These are phyloP conservation scores for Penicillium sp. DNA, from an alignment of 2,329 filamentous ascomycete species.

Conservation along the genomic window DNA sequence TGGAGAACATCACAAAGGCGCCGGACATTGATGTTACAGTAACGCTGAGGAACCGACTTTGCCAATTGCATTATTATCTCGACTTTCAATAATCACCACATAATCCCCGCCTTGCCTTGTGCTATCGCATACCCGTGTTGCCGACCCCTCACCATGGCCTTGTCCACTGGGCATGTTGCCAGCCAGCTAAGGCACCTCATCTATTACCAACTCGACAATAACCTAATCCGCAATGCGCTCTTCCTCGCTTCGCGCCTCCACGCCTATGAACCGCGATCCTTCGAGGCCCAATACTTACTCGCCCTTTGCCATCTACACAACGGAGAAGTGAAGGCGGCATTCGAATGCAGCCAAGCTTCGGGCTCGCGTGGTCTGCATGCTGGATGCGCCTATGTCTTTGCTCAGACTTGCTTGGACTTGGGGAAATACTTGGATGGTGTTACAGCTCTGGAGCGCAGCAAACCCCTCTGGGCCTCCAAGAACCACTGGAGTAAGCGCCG, in stretches of 20 bases:
- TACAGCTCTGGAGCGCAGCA: constrained; percentile 77
- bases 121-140: constrained; percentile 4
- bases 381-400: constrained; percentile 88
- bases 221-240: constrained; percentile 82
- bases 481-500: constrained; percentile 69
- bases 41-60: constrained; percentile 7
- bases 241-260: constrained; percentile 87
- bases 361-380: constrained; percentile 72
- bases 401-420: constrained; percentile 79
- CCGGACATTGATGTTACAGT: constrained; percentile 18
- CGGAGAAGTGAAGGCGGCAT: constrained; percentile 80
- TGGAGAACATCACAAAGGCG: constrained; percentile 8
- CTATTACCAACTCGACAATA: constrained; percentile 82
- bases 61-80: constrained; percentile 7
- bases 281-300: constrained; percentile 79
- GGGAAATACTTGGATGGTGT: constrained; percentile 80
- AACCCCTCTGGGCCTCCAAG: constrained; percentile 70
- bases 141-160: constrained; percentile 52
- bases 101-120: constrained; percentile 4
- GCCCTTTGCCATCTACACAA: constrained; percentile 81
- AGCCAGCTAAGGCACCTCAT: constrained; percentile 65
- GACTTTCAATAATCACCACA: not conserved
- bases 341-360: constrained; percentile 73
- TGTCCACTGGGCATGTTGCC: constrained; percentile 55
- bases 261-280: constrained; percentile 77